Evolutionary conservation across 805 yeast genomes (phyloP), one percentile per base, ranked within the genome.

Genomic region (Candida easanensis): DNA sequence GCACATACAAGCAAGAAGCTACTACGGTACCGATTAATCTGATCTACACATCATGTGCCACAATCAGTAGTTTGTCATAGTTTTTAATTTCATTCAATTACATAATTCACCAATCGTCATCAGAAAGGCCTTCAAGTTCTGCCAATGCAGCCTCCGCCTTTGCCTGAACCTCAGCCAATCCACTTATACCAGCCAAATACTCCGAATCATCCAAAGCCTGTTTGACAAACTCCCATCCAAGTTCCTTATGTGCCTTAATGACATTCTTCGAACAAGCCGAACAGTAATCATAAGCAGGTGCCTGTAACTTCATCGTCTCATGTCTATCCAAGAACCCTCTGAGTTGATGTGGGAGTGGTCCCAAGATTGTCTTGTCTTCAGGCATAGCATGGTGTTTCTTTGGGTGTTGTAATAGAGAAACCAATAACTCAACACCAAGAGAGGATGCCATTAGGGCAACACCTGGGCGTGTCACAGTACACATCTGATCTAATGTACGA

Each of bases 381-480:
- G 57, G 45, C 6, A 37, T 37, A 0, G 58, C 74, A 20, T 57
- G 53, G 19, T 75, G 76, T 17, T 69, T 69, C 5, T 64, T 60
- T 0, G 79, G 79, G 52, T 82, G 84, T 60, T 91, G 97, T 31
- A 88, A 54, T 0, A 87, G 48, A 1, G 93, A 78, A 0, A 86
- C 85, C 48, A 88, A 58, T 5, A 93, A 64, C 60, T 93, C 99
- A 1, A 87, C 95, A 0, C 95, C 95, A 28, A 82, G 66, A 0
- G 97, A 79, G 0, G 96, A 77, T 0, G 98, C 97, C 64, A 88
- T 67, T 54, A 85, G 67, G 0, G 99, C 96, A 1, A 85, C 90
- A 0, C 99, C 99, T 0, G 99, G 98, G 32, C 99, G 71, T 0
- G 99, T 93, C 1, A 93, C 99, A 0, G 99, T 93, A 59, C 99